These are phyloP conservation scores for Botrytis fabae DNA, from an alignment of 2,329 filamentous ascomycete genomes.

Conservation along the genomic window DNA sequence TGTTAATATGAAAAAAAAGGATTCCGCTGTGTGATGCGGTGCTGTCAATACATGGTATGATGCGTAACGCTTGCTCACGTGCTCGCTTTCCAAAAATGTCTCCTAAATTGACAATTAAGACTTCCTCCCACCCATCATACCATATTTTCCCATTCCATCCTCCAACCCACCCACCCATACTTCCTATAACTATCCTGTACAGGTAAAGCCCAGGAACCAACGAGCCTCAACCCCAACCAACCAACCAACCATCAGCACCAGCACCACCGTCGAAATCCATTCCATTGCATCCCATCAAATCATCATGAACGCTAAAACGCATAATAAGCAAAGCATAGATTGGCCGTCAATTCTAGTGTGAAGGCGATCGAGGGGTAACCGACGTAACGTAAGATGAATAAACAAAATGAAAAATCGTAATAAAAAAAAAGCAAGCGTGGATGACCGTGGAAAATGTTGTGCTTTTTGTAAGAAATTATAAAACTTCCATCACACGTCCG, in stretches of 20 bases:
- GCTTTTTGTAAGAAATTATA: conserved; percentile 25
- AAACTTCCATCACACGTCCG: conserved; percentile 37
- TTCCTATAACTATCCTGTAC: not conserved
- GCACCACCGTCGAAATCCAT: conserved; percentile 3
- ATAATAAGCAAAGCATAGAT: conserved; percentile 9
- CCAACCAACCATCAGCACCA: not conserved
- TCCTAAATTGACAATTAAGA: not conserved
- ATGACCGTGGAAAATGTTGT: not conserved
- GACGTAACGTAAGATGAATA: not conserved
- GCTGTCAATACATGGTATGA: not conserved
- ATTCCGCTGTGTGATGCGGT: not conserved
- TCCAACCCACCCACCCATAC: not conserved
- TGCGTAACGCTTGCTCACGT: not conserved
- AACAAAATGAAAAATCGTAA: not conserved
- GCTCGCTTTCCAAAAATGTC: conserved; percentile 1
- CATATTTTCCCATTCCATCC: not conserved
- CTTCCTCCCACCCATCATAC: not conserved
- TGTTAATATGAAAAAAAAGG: not conserved
- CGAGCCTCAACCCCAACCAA: conserved; percentile 4
- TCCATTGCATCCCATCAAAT: not conserved
- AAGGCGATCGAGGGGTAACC: not conserved
- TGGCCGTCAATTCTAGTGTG: not conserved
- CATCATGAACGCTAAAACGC: conserved; percentile 18
- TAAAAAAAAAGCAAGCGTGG: not conserved
- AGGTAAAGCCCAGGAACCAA: conserved; percentile 17